Conservation (phyloP, 768 basidiomycete genomes). For the Tricholoma furcatifolium region DNA sequence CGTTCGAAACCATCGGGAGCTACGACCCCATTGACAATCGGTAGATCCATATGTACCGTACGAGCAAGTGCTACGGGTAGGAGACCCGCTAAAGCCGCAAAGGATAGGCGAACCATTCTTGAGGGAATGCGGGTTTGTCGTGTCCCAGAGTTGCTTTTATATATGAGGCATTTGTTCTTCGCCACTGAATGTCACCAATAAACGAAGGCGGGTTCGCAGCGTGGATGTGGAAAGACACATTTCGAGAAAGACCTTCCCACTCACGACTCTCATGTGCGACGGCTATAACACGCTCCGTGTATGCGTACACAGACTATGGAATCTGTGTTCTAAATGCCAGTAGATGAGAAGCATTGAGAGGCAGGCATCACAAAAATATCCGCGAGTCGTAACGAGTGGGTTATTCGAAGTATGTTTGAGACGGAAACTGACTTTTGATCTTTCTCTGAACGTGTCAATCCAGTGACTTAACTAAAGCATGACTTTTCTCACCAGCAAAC, state of each 20-base stretch:
- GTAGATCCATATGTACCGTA: conserved; percentile 17
- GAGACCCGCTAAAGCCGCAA: conserved; percentile 11
- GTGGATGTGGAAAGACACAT: conserved; percentile 7
- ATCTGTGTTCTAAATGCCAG: conserved; percentile 4
- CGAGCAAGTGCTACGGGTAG: conserved; percentile 19
- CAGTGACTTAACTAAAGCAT: background rate
- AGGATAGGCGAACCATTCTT: conserved; percentile 16
- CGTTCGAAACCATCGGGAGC: conserved; percentile 21
- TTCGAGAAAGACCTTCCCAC: conserved; percentile 10
- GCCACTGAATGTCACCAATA: conserved; percentile 12
- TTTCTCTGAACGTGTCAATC: background rate
- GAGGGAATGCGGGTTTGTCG: conserved; percentile 1
- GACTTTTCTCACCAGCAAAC: conserved; percentile 3
- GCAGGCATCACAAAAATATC: conserved; percentile 12
- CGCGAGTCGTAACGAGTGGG: conserved; percentile 15
- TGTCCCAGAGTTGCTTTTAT: conserved; percentile 7
- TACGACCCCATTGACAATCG: conserved; percentile 12
- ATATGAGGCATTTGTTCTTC: conserved; percentile 18
- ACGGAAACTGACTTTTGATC: background rate
- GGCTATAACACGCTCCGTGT: conserved; percentile 2
- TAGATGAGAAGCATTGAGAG: conserved; percentile 4
- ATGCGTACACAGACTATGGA: background rate
- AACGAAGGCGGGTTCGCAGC: conserved; percentile 11
- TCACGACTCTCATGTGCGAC: background rate
- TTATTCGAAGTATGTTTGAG: conserved; percentile 11